Base-by-base conservation (phyloP, 257 asterid genomes). In the Prunella vulgaris region DNA sequence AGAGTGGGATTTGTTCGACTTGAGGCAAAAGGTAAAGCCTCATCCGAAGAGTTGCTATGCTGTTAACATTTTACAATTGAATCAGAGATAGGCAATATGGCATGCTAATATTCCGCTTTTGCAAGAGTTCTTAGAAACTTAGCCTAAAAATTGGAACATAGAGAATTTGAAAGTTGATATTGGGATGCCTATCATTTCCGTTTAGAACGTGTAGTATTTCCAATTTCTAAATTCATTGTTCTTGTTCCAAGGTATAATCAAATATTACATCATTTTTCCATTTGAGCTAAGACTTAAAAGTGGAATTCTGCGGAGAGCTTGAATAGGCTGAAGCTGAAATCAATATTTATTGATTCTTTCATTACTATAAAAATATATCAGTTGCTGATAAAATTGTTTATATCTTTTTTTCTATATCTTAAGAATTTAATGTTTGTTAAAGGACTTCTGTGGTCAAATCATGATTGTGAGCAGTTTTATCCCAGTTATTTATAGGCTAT, bases 1-100 rank as follows among this genome's bases (percentile, higher is more conserved):
- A 0, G 96, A 91, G 75, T 94, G 98, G 97, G 98, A 94, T 82
- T 81, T 94, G 62, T 84, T 78, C 60, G 83, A 84, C 73, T 82
- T 92, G 78, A 88, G 70, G 58, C 92, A 92, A 70, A 94, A 92
- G 96, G 98, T 94, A 20, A 44, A 9, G 22, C 5, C 25, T 3
- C 15, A 14, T n/a, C 27, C 10, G 17, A 44, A 49, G 25, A 66
- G 35, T 38, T 37, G n/a, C n/a, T n/a, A 28, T 25, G 3, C 24
- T 32, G 17, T 28, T 33, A n/a, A n/a, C n/a, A n/a, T n/a, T n/a
- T n/a, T n/a, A n/a, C n/a, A n/a, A n/a, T n/a, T n/a, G n/a, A n/a
- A n/a, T n/a, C n/a, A n/a, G n/a, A n/a, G n/a, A 2, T 28, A 38
- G 14, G 8, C 5, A 18, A n/a, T 0, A 21, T 13, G 3, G n/a